Conservation (phyloP, 371 early-diverging fungal species). For the Mortierella sp. region DNA sequence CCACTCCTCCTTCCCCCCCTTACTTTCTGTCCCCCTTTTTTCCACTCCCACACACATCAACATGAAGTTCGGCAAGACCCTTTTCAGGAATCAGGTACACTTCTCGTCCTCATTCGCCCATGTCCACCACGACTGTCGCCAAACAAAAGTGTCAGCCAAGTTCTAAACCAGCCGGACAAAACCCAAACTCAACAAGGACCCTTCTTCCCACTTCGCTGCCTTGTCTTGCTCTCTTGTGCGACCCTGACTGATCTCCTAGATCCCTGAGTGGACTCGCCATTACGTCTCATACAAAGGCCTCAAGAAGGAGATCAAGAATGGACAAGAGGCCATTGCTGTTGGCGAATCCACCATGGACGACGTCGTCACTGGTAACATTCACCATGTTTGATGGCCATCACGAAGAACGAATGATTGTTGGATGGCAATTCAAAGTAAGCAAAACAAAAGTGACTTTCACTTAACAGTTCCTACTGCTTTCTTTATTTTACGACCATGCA, state of each 20-base stretch:
- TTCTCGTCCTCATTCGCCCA: not conserved
- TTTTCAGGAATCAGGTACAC: constrained; percentile 69
- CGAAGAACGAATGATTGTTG: not conserved
- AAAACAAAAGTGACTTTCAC: not conserved
- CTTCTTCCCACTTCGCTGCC: not conserved
- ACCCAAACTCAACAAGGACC: not conserved
- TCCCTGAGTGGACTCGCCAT: constrained; percentile 79
- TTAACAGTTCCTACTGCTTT: not conserved
- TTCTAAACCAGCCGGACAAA: not conserved
- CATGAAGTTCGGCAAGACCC: constrained; percentile 84
- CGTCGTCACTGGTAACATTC: constrained; percentile 59
- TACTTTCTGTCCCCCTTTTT: not conserved
- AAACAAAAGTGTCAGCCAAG: not conserved
- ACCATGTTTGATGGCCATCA: not conserved
- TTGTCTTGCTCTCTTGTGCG: not conserved
- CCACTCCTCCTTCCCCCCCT: not conserved
- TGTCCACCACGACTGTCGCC: not conserved
- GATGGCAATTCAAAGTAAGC: not conserved
- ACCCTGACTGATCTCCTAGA: constrained; percentile 25
- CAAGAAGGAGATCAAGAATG: constrained; percentile 76
- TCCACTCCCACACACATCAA: not conserved
- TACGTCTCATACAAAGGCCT: constrained; percentile 78
- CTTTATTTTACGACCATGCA: constrained; percentile 1
- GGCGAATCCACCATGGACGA: constrained; percentile 56
- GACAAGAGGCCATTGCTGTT: constrained; percentile 53